Conservation (phyloP, 495 filamentous ascomycete genomes). For the Usnea hakonensis region DNA sequence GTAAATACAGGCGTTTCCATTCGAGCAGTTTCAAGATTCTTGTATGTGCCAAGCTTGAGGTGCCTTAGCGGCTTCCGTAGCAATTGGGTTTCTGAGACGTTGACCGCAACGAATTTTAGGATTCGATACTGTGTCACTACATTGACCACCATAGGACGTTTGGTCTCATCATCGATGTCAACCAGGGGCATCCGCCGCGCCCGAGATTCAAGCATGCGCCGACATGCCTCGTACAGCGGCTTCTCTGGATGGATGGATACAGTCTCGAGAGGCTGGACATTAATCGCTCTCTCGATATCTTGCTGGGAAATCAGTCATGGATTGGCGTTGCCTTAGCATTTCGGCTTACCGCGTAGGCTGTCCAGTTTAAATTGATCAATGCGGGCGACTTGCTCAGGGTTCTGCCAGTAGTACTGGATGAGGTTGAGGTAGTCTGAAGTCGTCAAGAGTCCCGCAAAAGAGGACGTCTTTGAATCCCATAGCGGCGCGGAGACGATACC, state of each 20-base stretch:
- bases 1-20: slow-evolving; percentile 95
- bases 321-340: background rate
- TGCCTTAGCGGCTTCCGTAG: slow-evolving; percentile 81
- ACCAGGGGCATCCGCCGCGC: slow-evolving; percentile 91
- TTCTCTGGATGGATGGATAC: slow-evolving; percentile 83
- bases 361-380: slow-evolving; percentile 92
- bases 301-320: slow-evolving; percentile 6
- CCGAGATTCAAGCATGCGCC: slow-evolving; percentile 85
- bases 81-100: slow-evolving; percentile 82
- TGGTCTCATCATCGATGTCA: slow-evolving; percentile 90
- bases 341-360: slow-evolving; percentile 71
- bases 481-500: slow-evolving; percentile 96
- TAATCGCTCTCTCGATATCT: slow-evolving; percentile 94
- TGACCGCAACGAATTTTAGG: slow-evolving; percentile 97
- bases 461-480: slow-evolving; percentile 92
- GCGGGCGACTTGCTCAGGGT: slow-evolving; percentile 77
- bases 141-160: slow-evolving; percentile 85
- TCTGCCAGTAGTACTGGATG: slow-evolving; percentile 99
- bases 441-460: slow-evolving; percentile 89
- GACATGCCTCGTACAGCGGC: slow-evolving; percentile 91
- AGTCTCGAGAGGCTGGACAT: slow-evolving; percentile 87
- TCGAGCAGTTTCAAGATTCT: slow-evolving; percentile 65
- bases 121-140: slow-evolving; percentile 98
- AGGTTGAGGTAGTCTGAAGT: slow-evolving; percentile 97
- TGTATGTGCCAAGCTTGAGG: slow-evolving; percentile 79